Conservation (phyloP, 2,329 filamentous ascomycete species). For the Huntiella decipiens region DNA sequence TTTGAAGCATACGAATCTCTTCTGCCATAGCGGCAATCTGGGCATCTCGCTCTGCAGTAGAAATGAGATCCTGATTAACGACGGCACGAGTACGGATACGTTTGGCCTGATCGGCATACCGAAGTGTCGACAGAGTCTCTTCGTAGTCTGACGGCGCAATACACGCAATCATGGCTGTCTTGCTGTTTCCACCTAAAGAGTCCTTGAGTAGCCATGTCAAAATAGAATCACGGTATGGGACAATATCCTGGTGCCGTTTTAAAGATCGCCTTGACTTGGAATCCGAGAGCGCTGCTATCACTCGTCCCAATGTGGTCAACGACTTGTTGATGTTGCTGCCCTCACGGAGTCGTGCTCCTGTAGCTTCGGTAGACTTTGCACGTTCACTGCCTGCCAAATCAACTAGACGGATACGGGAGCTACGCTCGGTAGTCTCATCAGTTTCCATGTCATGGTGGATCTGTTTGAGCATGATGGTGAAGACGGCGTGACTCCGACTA, state of each 20-base stretch:
- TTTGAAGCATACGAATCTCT: conserved; percentile 72
- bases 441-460: conserved; percentile 94
- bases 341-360: conserved; percentile 73
- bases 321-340: conserved; percentile 99
- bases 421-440: conserved; percentile 93
- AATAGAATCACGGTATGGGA: conserved; percentile 85
- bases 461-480: conserved; percentile 94
- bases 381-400: conserved; percentile 90
- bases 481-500: conserved; percentile 88
- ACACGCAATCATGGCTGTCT: conserved; percentile 98
- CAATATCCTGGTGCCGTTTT: conserved; percentile 40
- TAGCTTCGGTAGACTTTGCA: conserved; percentile 89
- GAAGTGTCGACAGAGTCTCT: conserved; percentile 84
- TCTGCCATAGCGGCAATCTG: conserved; percentile 91
- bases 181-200: conserved; percentile 86
- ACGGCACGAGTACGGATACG: conserved; percentile 84
- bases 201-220: conserved; percentile 81
- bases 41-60: conserved; percentile 78
- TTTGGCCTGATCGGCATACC: conserved; percentile 95
- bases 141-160: conserved; percentile 93
- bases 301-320: conserved; percentile 80
- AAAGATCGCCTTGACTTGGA: conserved; percentile 31
- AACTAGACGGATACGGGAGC: conserved; percentile 81
- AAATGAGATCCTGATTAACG: conserved; percentile 90
- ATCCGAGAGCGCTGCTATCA: conserved; percentile 72